Conservation (phyloP, 805 yeast species). For the Yamadazyma akitaensis region DNA sequence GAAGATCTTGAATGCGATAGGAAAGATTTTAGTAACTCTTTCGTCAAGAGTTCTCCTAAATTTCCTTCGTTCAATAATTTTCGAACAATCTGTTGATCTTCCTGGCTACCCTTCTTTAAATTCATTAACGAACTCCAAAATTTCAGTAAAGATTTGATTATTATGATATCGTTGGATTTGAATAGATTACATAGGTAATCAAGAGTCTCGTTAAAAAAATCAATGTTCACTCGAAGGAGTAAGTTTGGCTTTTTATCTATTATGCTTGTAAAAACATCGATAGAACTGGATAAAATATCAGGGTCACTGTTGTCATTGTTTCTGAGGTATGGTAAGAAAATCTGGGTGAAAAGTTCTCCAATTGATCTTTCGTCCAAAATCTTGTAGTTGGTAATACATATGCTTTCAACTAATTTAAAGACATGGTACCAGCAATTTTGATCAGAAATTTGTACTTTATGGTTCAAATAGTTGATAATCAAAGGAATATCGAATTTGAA, state of each 20-base stretch:
- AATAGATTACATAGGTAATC: not conserved
- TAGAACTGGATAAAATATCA: slow-evolving; percentile 51
- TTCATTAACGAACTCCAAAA: slow-evolving; percentile 54
- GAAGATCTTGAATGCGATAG: slow-evolving; percentile 54
- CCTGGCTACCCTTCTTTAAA: slow-evolving; percentile 43
- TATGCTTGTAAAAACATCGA: slow-evolving; percentile 50
- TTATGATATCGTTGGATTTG: slow-evolving; percentile 50
- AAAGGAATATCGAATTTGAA: slow-evolving; percentile 49
- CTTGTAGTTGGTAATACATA: slow-evolving; percentile 37
- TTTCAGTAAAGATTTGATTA: slow-evolving; percentile 47
- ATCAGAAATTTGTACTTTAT: slow-evolving; percentile 29
- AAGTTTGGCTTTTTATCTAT: slow-evolving; percentile 46
- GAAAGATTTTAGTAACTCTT: slow-evolving; percentile 22
- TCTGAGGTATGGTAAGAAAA: slow-evolving; percentile 37
- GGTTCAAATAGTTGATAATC: slow-evolving; percentile 37
- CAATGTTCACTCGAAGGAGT: slow-evolving; percentile 35
- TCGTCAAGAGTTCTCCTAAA: slow-evolving; percentile 9
- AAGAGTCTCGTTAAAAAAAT: slow-evolving; percentile 18
- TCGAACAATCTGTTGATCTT: slow-evolving; percentile 35
- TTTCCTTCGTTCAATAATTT: slow-evolving; percentile 10
- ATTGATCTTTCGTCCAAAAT: slow-evolving; percentile 28
- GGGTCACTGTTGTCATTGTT: slow-evolving; percentile 52
- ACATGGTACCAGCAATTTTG: slow-evolving; percentile 39
- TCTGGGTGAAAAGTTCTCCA: slow-evolving; percentile 32
- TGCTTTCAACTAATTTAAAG: slow-evolving; percentile 43